Conservation (phyloP, 768 basidiomycete species). For the Saitozyma podzolica region DNA sequence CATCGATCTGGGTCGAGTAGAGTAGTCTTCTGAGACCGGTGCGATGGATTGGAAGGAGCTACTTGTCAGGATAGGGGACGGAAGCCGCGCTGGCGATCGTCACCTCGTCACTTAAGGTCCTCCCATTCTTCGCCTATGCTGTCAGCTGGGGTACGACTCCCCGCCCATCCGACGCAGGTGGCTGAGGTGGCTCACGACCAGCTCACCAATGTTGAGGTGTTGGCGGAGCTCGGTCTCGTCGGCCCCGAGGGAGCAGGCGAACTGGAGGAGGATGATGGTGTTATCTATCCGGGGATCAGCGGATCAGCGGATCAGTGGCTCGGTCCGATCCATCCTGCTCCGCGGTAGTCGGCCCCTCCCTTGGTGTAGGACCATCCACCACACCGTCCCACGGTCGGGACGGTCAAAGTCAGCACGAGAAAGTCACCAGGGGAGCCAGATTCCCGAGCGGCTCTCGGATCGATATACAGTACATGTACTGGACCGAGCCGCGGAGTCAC, state of each 20-base stretch:
- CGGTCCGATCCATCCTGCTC: background rate
- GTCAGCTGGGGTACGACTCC: background rate
- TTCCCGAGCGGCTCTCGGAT: too few relatives aligned
- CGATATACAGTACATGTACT: too few relatives aligned
- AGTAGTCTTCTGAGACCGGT: too few relatives aligned
- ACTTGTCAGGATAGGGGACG: too few relatives aligned
- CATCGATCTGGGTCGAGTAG: too few relatives aligned
- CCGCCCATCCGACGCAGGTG: background rate
- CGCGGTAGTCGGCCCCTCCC: background rate
- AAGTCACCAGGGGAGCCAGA: too few relatives aligned
- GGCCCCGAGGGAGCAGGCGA: conserved; percentile 13
- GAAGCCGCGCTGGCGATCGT: background rate
- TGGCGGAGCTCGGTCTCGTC: conserved; percentile 9
- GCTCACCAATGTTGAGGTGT: conserved; percentile 28
- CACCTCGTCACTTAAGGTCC: conserved; percentile 6
- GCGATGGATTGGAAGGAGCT: too few relatives aligned
- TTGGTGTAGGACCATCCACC: background rate
- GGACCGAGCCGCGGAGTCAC: too few relatives aligned
- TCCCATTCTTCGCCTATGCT: conserved; percentile 15
- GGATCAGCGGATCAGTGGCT: background rate
- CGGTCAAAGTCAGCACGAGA: background rate
- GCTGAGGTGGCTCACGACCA: background rate
- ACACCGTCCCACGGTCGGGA: background rate
- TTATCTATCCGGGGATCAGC: conserved; percentile 23
- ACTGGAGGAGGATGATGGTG: conserved; percentile 27